Evolutionary conservation across 257 asterid genomes (phyloP), one percentile per base, ranked within the genome.

Genomic region (Nicotiana knightiana): DNA sequence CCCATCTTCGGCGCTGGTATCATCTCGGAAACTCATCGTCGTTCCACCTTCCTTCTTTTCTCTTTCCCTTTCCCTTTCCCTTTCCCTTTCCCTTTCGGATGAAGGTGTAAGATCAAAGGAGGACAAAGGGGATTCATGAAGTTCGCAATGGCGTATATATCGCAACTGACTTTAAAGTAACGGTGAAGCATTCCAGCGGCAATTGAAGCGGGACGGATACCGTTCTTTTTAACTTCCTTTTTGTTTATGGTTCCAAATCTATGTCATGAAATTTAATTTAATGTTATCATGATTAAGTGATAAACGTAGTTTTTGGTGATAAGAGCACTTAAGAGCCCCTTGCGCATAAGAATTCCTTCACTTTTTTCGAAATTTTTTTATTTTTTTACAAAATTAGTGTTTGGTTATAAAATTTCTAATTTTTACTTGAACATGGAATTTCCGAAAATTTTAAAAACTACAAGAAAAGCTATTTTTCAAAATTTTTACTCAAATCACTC

Each of bases 1-100:
- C 88, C 93, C 98, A 88, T 94, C 98, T 46, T 94, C 98, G 59
- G 77, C 80, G 77, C 77, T 71, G 3, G 83, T 76, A 64, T 85
- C 87, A 1, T 88, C 90, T 61, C 87, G 76, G 86, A 32, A 37
- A 81, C 85, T 83, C 90, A 88, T 93, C 87, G 70, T 84, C 87
- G 70, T 84, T 73, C 4, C 21, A 53, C 58, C 17, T 53, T 46
- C 37, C 59, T 32, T 46, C 5, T 21, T 1, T 73, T 68, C 61
- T 13, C 4, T 73, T 73, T 46, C 61, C 61, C 24, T 73, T 13
- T 26, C 57, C 46, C 9, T 39, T 11, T 48, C 1, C 13, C 4
- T 71, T 71, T 46, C 39, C 61, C 24, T 73, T 13, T 26, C 58
- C 51, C 11, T 43, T 12, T 48, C 0, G 78, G 37, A 6, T 71